Conservation (phyloP, 2,329 filamentous ascomycete genomes). For the Trichoderma sp. region DNA sequence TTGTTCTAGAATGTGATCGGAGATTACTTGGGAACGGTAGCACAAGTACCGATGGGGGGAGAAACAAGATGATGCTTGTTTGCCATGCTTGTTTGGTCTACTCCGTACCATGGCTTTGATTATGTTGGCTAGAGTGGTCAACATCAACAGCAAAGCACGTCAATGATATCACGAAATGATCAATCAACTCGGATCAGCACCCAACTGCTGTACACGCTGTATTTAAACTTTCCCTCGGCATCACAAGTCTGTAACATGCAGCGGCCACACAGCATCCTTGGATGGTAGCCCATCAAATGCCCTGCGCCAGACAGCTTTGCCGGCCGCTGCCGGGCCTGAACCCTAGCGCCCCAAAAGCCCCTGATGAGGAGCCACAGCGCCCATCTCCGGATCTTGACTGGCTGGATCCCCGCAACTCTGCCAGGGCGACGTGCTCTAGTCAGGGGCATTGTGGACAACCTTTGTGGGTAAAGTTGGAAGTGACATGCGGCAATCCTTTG, state of each 20-base stretch:
- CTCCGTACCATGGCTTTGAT: background rate
- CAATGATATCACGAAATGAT: background rate
- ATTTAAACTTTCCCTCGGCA: background rate
- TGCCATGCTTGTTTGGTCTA: background rate
- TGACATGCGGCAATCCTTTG: slow-evolving; percentile 15
- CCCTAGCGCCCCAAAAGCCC: slow-evolving; percentile 19
- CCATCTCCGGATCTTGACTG: slow-evolving; percentile 18
- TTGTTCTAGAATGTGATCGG: slow-evolving; percentile 14
- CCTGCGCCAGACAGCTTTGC: background rate
- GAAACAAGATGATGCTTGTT: background rate
- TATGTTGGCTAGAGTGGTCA: no score
- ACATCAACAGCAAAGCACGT: background rate
- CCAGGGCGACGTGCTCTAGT: slow-evolving; percentile 15
- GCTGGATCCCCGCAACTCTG: slow-evolving; percentile 19
- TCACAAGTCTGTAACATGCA: background rate
- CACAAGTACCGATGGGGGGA: background rate
- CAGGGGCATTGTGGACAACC: slow-evolving; percentile 18
- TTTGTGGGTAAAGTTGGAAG: background rate
- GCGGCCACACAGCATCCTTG: background rate
- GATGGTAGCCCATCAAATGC: background rate
- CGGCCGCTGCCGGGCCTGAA: slow-evolving; percentile 11
- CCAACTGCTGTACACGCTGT: background rate
- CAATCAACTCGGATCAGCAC: background rate
- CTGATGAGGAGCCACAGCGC: slow-evolving; percentile 5
- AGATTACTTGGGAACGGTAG: background rate